phyloP scores from a whole-genome alignment of 495 filamentous ascomycete species.

The Aspergillus haitiensis region DNA sequence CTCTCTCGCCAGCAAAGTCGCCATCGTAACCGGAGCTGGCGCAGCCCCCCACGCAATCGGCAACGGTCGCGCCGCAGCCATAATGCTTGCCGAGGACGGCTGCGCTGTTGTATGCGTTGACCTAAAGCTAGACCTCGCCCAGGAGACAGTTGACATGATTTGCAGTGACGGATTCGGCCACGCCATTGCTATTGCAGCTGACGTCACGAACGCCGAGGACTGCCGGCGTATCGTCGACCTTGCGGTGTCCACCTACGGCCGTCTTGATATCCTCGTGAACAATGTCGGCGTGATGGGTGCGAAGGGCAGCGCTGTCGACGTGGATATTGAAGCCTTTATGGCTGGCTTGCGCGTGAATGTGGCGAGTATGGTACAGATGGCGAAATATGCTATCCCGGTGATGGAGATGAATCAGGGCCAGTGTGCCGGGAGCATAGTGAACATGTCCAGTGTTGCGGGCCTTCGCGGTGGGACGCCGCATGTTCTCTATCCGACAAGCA shows the following conservation, averaged over 20 bases:
- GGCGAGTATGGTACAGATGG: constrained; percentile 58
- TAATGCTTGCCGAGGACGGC: background rate
- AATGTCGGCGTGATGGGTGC: background rate
- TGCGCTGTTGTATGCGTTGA: background rate
- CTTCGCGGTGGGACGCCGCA: constrained; percentile 56
- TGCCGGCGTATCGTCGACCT: background rate
- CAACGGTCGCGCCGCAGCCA: background rate
- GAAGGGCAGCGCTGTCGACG: background rate
- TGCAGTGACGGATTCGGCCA: background rate
- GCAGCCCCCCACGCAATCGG: background rate
- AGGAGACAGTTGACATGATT: background rate
- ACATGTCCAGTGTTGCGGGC: constrained; percentile 57
- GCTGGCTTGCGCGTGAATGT: constrained; percentile 56
- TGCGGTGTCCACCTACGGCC: background rate
- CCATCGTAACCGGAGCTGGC: background rate
- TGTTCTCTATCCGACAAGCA: constrained; percentile 60
- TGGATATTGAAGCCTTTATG: constrained; percentile 41
- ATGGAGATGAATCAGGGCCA: constrained; percentile 46
- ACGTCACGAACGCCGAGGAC: background rate
- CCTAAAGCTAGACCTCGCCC: background rate
- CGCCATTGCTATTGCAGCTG: background rate
- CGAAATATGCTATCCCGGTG: constrained; percentile 51
- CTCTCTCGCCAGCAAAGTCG: background rate
- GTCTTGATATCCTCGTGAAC: background rate
- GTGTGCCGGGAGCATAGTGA: constrained; percentile 49